phyloP scores from a whole-genome alignment of 108 stramenopile genomes.

The Mediolabrus comicus region DNA sequence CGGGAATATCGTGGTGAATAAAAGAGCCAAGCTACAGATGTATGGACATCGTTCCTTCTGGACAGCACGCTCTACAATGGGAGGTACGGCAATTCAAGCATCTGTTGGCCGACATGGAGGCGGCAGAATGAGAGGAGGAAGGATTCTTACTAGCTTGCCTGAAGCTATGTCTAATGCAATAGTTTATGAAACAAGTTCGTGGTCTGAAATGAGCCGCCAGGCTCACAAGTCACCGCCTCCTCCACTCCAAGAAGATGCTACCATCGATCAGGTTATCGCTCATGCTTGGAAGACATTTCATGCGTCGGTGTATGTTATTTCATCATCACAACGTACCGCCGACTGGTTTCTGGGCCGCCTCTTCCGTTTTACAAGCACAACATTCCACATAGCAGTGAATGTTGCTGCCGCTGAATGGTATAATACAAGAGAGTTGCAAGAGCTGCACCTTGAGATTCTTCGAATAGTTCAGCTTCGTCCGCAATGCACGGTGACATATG shows the following conservation, averaged over 20 bases:
- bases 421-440: not conserved
- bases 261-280: not conserved
- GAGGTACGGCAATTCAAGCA: not conserved
- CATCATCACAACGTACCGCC: not conserved
- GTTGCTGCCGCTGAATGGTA: not conserved
- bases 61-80: not conserved
- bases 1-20: not conserved
- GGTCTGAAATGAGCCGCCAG: not conserved
- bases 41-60: not conserved
- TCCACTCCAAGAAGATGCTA: not conserved
- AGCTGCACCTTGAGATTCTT: not conserved
- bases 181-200: not conserved
- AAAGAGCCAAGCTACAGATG: not conserved
- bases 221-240: not conserved
- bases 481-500: not conserved
- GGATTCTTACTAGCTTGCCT: not conserved
- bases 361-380: conserved; percentile 7
- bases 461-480: not conserved
- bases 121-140: not conserved
- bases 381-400: conserved; percentile 3
- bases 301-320: not conserved
- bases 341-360: conserved; percentile 1
- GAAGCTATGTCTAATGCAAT: not conserved
- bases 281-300: not conserved
- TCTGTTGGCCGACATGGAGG: not conserved